Evolutionary conservation across 306 rosid species (phyloP).

Genomic region (Leucaena leucocephala): DNA sequence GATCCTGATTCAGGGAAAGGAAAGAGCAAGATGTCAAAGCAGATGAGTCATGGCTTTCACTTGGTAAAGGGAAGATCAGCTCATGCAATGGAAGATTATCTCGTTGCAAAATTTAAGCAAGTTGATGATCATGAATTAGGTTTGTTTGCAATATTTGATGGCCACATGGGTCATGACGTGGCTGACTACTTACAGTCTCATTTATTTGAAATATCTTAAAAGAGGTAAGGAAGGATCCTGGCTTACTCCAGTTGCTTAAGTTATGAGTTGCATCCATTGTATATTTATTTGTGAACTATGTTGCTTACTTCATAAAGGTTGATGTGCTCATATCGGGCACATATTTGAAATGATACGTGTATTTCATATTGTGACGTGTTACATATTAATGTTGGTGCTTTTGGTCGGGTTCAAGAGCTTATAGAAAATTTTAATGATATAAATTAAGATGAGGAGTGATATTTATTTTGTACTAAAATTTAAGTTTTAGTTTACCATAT

Average conservation of each 20-base stretch:
- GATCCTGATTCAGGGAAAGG: slow-evolving; percentile 97
- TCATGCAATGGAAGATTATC: slow-evolving; percentile 89
- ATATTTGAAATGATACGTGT: not conserved
- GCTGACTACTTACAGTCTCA: slow-evolving; percentile 71
- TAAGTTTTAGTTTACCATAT: not conserved
- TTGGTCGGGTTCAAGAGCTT: not conserved
- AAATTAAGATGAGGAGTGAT: not conserved
- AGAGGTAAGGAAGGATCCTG: slow-evolving; percentile 56
- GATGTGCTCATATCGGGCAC: not conserved
- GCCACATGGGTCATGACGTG: slow-evolving; percentile 81
- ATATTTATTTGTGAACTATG: slow-evolving; percentile 10
- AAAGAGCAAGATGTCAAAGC: slow-evolving; percentile 87
- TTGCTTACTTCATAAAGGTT: not conserved
- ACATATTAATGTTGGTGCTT: not conserved
- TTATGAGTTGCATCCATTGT: slow-evolving; percentile 3
- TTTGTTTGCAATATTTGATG: slow-evolving; percentile 91
- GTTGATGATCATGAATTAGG: slow-evolving; percentile 78
- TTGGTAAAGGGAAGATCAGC: slow-evolving; percentile 80
- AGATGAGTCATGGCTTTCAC: slow-evolving; percentile 84
- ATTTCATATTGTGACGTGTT: not conserved
- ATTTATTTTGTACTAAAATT: not conserved
- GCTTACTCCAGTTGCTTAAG: slow-evolving; percentile 9
- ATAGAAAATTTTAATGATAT: not conserved
- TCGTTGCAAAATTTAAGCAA: slow-evolving; percentile 80
- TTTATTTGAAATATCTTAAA: slow-evolving; percentile 80